Percentiles rank a stretch among this genome's conserved stretches.
These are phyloP conservation scores for Tillandsia leiboldiana DNA, from an alignment of 176 grass and related monocot genomes.

Conservation along the genomic window DNA sequence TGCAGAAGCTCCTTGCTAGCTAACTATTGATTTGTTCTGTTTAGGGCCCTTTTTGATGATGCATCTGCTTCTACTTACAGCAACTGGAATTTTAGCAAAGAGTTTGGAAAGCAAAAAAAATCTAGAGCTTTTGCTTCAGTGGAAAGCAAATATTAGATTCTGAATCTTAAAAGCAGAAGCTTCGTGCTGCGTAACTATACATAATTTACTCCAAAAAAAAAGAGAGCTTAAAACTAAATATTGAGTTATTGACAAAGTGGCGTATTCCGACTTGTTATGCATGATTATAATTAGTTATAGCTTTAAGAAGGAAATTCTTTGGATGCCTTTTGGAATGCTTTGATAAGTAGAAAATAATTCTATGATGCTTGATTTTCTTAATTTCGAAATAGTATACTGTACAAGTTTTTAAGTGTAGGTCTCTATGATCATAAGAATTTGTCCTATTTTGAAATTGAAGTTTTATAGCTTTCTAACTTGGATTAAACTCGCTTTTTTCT, in stretches of 20 bases:
- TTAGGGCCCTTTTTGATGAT: too few relatives aligned
- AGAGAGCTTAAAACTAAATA: background rate
- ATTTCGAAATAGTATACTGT: background rate
- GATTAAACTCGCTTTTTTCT: background rate
- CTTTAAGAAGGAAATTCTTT: background rate
- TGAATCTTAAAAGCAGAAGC: too few relatives aligned
- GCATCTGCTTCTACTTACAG: too few relatives aligned
- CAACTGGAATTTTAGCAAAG: too few relatives aligned
- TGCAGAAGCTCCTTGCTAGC: too few relatives aligned
- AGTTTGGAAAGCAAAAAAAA: too few relatives aligned
- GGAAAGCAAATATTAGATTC: too few relatives aligned
- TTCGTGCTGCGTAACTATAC: too few relatives aligned
- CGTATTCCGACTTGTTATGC: background rate
- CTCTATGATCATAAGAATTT: background rate
- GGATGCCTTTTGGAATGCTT: background rate
- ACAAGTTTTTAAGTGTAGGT: background rate
- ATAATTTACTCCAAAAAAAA: too few relatives aligned
- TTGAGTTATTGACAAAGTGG: background rate
- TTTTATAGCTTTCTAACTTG: background rate
- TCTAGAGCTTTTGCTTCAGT: too few relatives aligned
- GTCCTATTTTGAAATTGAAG: background rate
- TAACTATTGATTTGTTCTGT: too few relatives aligned
- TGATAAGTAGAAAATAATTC: background rate
- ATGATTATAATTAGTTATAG: background rate
- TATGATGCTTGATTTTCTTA: too few relatives aligned